Conservation (phyloP, 208 protist genomes). For the Blastocrithidia nonstop region DNA sequence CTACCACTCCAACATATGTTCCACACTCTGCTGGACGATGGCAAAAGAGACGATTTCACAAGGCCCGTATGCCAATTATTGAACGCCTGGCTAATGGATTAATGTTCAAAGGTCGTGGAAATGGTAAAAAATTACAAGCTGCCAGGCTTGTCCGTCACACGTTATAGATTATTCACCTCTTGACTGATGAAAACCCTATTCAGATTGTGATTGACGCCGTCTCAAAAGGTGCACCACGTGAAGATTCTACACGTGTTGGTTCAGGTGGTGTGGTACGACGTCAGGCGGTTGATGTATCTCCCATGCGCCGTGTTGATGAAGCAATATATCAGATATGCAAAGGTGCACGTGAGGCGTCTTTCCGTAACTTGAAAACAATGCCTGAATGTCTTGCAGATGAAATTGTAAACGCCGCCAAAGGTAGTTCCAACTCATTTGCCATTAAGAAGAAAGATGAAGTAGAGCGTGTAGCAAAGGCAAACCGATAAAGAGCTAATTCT, state of each 20-base stretch:
- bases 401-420: constrained; percentile 98
- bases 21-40: constrained; percentile 98
- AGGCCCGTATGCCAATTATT: constrained; percentile 92
- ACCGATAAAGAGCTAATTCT: constrained; percentile 88
- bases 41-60: constrained; percentile 97
- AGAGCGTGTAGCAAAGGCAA: constrained; percentile 99
- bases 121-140: constrained; percentile 99
- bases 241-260: constrained; percentile 99
- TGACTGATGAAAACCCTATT: constrained; percentile 98
- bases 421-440: constrained; percentile 97
- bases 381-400: constrained; percentile 99
- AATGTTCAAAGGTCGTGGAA: constrained; percentile 99
- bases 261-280: constrained; percentile 98
- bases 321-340: constrained; percentile 96
- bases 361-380: constrained; percentile 99
- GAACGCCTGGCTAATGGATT: constrained; percentile 94
- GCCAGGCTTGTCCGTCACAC: constrained; percentile 97
- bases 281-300: constrained; percentile 99
- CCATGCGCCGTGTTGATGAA: constrained; percentile 98
- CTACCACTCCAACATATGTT: constrained; percentile 90
- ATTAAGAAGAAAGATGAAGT: constrained; percentile 99
- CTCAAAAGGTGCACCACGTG: constrained; percentile 96
- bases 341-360: constrained; percentile 95
- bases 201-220: constrained; percentile 98
- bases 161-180: constrained; percentile 99